Conservation (phyloP, 805 yeast species). For the Lachancea fermentati region DNA sequence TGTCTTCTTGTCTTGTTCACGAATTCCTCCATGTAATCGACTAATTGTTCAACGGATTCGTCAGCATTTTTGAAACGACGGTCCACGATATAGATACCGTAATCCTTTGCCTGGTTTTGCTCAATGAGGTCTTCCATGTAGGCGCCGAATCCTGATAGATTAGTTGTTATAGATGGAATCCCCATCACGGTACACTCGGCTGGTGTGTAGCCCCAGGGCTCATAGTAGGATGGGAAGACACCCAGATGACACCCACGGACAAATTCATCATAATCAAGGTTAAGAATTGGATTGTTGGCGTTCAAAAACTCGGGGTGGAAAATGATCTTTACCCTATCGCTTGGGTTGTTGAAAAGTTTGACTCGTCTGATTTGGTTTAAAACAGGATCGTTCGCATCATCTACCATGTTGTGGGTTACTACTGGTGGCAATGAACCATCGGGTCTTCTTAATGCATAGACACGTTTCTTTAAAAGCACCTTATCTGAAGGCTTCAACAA, state of each 20-base stretch:
- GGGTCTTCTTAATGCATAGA: conserved; percentile 78
- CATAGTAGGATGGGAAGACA: conserved; percentile 96
- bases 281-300: conserved; percentile 88
- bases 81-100: conserved; percentile 95
- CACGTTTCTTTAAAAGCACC: conserved; percentile 84
- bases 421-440: conserved; percentile 81
- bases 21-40: conserved; percentile 86
- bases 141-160: conserved; percentile 94
- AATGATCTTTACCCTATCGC: conserved; percentile 88
- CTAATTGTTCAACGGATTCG: conserved; percentile 85
- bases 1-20: conserved; percentile 88
- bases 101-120: conserved; percentile 71
- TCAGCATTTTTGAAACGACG: conserved; percentile 88
- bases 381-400: conserved; percentile 87
- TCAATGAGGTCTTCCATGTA: conserved; percentile 98
- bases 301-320: conserved; percentile 97
- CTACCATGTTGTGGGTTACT: conserved; percentile 94
- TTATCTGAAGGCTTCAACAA: conserved; percentile 81
- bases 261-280: conserved; percentile 93
- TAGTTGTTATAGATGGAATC: conserved; percentile 94
- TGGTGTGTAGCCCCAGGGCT: conserved; percentile 99
- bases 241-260: conserved; percentile 98
- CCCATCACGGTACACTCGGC: conserved; percentile 99
- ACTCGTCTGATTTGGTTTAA: conserved; percentile 88
- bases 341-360: conserved; percentile 80